Evolutionary conservation across 2,329 filamentous ascomycete genomes (phyloP).

Genomic region (Nemania diffusa): DNA sequence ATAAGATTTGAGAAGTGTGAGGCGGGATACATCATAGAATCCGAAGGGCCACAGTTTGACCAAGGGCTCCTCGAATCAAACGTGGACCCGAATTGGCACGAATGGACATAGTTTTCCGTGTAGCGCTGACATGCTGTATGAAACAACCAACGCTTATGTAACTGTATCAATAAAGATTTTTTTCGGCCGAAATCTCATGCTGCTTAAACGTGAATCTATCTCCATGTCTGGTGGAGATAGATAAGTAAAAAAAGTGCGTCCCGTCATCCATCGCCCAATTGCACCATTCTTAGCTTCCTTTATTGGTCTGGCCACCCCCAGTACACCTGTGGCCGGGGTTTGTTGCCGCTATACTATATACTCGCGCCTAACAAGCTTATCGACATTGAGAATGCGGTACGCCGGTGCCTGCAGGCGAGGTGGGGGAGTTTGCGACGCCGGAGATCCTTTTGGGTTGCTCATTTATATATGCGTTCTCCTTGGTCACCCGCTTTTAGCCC

Average conservation of each 20-base stretch:
- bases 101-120: conserved; percentile 37
- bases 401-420: conserved; percentile 11
- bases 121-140: background rate
- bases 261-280: conserved; percentile 18
- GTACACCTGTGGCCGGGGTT: too few species aligned
- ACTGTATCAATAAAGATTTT: background rate
- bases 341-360: too few species aligned
- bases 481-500: background rate
- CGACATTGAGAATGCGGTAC: background rate
- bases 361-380: too few species aligned
- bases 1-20: conserved; percentile 61
- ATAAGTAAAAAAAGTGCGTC: background rate
- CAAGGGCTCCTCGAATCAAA: background rate
- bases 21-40: conserved; percentile 59
- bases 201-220: background rate
- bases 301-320: conserved; percentile 16
- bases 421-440: conserved; percentile 12
- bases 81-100: conserved; percentile 39
- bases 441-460: background rate
- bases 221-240: conserved; percentile 1
- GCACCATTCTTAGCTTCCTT: conserved; percentile 11
- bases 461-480: background rate
- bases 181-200: background rate
- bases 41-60: conserved; percentile 57
- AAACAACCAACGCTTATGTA: background rate